Evolutionary conservation across 2,329 filamentous ascomycete genomes (phyloP).

Genomic region (Ampelomyces quisqualis): DNA sequence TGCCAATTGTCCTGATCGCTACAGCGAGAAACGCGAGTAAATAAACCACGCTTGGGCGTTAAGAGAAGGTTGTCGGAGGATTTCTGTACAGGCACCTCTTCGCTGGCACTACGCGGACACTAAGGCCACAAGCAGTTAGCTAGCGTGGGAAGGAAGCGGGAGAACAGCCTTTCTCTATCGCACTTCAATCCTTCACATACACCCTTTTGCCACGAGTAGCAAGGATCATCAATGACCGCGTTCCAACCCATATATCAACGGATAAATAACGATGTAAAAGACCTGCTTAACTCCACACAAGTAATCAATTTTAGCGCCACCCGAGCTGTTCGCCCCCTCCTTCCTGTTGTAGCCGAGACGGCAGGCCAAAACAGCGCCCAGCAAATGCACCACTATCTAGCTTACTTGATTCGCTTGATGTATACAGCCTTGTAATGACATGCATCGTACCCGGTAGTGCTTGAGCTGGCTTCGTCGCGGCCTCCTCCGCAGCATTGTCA

Average conservation of each 20-base stretch:
- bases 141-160: conserved; percentile 7
- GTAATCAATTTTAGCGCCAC: conserved; percentile 21
- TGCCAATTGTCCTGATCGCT: not conserved
- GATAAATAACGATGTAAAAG: conserved; percentile 9
- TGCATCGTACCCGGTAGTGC: not conserved
- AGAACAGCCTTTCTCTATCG: conserved; percentile 3
- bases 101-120: conserved; percentile 5
- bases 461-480: too few species aligned
- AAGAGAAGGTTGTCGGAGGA: conserved; percentile 20
- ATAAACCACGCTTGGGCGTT: conserved; percentile 4
- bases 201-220: not conserved
- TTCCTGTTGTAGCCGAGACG: conserved; percentile 10
- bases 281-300: conserved; percentile 8
- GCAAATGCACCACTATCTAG: not conserved
- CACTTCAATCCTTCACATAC: not conserved
- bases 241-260: conserved; percentile 11
- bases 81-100: conserved; percentile 2
- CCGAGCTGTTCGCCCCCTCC: conserved; percentile 15
- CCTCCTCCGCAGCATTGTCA: too few species aligned
- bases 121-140: conserved; percentile 6
- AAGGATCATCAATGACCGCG: not conserved
- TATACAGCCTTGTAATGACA: conserved; percentile 1
- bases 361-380: conserved; percentile 5
- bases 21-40: too few species aligned
- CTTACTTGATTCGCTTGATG: conserved; percentile 4